phyloP scores from a whole-genome alignment of 176 grass and related monocot species.

The Eleusine indica region DNA sequence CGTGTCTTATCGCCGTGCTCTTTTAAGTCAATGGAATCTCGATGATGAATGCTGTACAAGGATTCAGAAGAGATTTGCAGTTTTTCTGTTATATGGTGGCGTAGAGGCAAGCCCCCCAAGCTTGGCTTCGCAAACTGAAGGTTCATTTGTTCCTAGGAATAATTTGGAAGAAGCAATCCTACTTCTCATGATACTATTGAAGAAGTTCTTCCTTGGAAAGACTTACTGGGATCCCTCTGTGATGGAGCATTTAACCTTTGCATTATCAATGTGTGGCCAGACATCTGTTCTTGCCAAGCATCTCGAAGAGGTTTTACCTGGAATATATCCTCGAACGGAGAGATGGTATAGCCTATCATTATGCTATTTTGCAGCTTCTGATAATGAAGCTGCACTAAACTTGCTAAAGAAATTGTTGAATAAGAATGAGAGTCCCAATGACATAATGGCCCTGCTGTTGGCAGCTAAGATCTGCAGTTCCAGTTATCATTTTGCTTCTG shows the following conservation, averaged over 20 bases:
- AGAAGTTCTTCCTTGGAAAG: conserved; percentile 80
- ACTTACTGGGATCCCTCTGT: conserved; percentile 88
- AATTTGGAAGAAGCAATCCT: conserved; percentile 98
- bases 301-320: conserved; percentile 85
- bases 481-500: conserved; percentile 60
- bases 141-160: conserved; percentile 88
- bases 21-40: conserved; percentile 97
- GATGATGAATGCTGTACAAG: conserved; percentile 77
- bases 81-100: conserved; percentile 82
- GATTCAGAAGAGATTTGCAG: conserved; percentile 95
- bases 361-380: conserved; percentile 64
- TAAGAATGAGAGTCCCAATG: conserved; percentile 74
- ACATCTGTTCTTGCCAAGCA: conserved; percentile 76
- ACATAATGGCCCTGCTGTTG: conserved; percentile 73
- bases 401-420: conserved; percentile 82
- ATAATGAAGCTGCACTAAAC: conserved; percentile 75
- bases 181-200: conserved; percentile 83
- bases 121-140: conserved; percentile 82
- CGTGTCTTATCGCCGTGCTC: conserved; percentile 76
- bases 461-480: conserved; percentile 92
- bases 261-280: conserved; percentile 81
- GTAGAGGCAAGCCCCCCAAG: conserved; percentile 75
- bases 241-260: conserved; percentile 90
- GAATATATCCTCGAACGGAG: conserved; percentile 76
- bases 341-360: conserved; percentile 90